These are phyloP conservation scores for Trichocomaceae sp. DNA, from an alignment of 2,329 filamentous ascomycete species.

Conservation along the genomic window DNA sequence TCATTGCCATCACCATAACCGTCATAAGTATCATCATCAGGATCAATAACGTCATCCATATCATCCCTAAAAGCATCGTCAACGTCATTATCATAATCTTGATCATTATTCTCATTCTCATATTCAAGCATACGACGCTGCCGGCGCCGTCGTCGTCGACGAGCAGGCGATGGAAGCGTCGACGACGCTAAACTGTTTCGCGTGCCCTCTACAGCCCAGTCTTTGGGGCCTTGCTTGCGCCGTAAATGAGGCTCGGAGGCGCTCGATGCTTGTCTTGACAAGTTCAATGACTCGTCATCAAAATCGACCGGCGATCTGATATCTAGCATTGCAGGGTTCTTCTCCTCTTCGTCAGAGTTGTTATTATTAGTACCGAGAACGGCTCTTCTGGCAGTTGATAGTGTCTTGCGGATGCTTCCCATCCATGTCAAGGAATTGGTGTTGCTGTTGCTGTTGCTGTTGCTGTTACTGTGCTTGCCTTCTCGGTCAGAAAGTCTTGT, in stretches of 20 bases:
- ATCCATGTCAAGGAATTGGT: slow-evolving; percentile 54
- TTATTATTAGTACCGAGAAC: slow-evolving; percentile 8
- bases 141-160: background rate
- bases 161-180: background rate
- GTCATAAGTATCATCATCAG: background rate
- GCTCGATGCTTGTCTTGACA: slow-evolving; percentile 42
- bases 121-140: background rate
- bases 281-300: slow-evolving; percentile 23
- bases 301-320: slow-evolving; percentile 16
- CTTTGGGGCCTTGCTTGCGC: slow-evolving; percentile 46
- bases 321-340: slow-evolving; percentile 10
- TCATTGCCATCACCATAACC: background rate
- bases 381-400: slow-evolving; percentile 39
- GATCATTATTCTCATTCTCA: background rate
- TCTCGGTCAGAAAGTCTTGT: slow-evolving; percentile 8
- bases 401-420: slow-evolving; percentile 60
- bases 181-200: slow-evolving; percentile 5
- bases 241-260: slow-evolving; percentile 44
- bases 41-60: background rate
- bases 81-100: background rate
- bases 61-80: background rate
- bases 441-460: background rate
- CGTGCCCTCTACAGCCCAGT: slow-evolving; percentile 43
- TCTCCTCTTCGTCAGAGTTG: background rate
- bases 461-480: slow-evolving; percentile 1